A percentile compares a stretch with the other conserved stretches of the same genome.
Conservation (phyloP, 495 filamentous ascomycete species). For the Penicillium lagena region DNA sequence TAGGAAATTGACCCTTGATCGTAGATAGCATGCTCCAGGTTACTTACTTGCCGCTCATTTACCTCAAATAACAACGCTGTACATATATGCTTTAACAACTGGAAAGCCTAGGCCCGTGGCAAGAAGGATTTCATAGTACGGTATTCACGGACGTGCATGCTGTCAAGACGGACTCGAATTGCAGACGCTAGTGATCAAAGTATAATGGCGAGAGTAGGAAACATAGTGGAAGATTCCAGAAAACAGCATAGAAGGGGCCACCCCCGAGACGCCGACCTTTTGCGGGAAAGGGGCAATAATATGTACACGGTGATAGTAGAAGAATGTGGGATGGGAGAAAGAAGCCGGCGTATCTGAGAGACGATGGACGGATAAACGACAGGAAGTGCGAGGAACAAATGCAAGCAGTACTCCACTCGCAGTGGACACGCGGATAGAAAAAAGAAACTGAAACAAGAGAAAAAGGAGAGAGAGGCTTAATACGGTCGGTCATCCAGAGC, state of each 20-base stretch:
- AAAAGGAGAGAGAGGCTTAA: slow-evolving; percentile 2
- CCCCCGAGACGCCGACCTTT: slow-evolving; percentile 17
- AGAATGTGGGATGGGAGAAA: not conserved
- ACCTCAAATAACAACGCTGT: too few species aligned
- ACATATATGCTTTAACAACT: too few species aligned
- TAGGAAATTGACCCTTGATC: too few species aligned
- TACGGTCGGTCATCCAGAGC: too few species aligned
- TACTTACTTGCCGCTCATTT: too few species aligned
- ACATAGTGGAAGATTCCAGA: slow-evolving; percentile 16
- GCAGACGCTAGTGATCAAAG: not conserved
- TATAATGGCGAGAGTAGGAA: slow-evolving; percentile 4
- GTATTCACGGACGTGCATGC: too few species aligned
- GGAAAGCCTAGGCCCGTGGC: too few species aligned
- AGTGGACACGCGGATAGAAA: slow-evolving; percentile 6
- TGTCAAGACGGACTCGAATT: too few species aligned
- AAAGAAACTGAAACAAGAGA: slow-evolving; percentile 4
- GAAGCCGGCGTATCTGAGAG: too few species aligned
- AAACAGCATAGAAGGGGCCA: slow-evolving; percentile 2
- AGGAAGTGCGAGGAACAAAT: not conserved
- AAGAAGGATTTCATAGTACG: too few species aligned
- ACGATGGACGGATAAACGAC: too few species aligned
- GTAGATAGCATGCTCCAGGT: too few species aligned
- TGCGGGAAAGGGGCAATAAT: slow-evolving; percentile 17
- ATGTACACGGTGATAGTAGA: slow-evolving; percentile 17
- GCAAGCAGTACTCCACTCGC: not conserved